Base-by-base conservation (phyloP, 169 alveolate species). In the Cryptosporidium bovis region DNA sequence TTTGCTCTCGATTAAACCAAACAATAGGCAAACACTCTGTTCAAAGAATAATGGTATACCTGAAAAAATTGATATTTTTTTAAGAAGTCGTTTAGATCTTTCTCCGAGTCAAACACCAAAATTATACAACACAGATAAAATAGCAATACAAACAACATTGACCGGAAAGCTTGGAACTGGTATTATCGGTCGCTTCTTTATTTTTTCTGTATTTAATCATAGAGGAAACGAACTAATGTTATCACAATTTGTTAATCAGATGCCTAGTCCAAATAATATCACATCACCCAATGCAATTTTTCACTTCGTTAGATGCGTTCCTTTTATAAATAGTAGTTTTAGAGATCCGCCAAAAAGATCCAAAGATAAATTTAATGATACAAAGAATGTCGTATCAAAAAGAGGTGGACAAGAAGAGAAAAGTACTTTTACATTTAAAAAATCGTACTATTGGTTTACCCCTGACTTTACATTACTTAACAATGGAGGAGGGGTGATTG, bases 401-500 rank as follows among this genome's bases (percentile, higher is more conserved):
- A 77, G 51, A 44, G 51, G 64, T 27, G 24, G 31, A 8, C 64
- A 40, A 48, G 69, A 56, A 48, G 82, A 66, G 7, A 20, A 4
- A 1, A 44, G 15, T 13, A 34, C 60, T 27, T 77, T 46, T 62
- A 55, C 87, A 51, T 34, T 77, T 15, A 56, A 27, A 15, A 77
- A 77, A 51, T 18, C 62, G 33, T 36, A 29, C 40, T 77, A 77
- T 77, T 77, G 87, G 87, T 77, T 77, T 27, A 94, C 96, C 2
- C 93, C 95, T 18, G 95, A 93, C 56, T 94, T 94, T 83, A 85
- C 93, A 29, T 33, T 94, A 67, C 90, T 93, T 55, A 69, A 91
- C 66, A 93, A 93, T 89, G 93, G 94, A 4, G 96, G 96, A 1
- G 90, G 91, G 51, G 93, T 93, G 15, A 64, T 94, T 62, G 96